Base-by-base conservation (phyloP, 1,139 yeast species). In the Magnusiomyces magnusii region DNA sequence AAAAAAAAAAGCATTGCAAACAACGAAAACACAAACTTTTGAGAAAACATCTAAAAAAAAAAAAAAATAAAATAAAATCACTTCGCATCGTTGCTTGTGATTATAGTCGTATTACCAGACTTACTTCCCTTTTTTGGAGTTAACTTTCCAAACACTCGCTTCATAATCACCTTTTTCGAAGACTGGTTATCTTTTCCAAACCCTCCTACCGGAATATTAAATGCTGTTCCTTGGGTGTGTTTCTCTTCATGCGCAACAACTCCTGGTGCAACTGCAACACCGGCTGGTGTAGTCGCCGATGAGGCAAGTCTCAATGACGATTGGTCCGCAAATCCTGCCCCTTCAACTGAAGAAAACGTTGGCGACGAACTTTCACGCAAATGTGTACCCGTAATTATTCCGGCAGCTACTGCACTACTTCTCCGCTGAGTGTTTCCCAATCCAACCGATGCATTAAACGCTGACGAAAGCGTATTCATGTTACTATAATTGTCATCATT, bases 81-180 rank as follows among this genome's bases (percentile, higher is more conserved):
- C 13, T 51, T 36, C 54, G 56, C 25, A 47, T 60, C 62, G 3
- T 58, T 58, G 51, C 62, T 60, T 31, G 62, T 60, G 27, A 60
- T 58, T 57, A 60, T 60, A 17, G 53, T 60, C 23, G 57, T 39
- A 1, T 53, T 27, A 23, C 42, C 44, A 3, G 41, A 36, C 2
- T 39, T 36, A 13, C 19, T n/a, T 36, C 21, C 19, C 54, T 56
- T 57, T 2, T 19, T 63, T 57, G 66, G 63, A 15, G 64, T 59
- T 44, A 69, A 62, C 58, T 64, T 63, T 56, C 70, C 71, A 57
- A 68, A 64, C 53, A 69, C 63, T 31, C 70, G 65, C 53, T 66
- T 64, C 60, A 68, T 51, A 21, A 55, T 58, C 21, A 59, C 59
- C 56, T 62, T 62, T 47, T 58, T 56, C 19, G 60, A 56, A 2